Evolutionary conservation across 2,329 filamentous ascomycete species (phyloP), one percentile per base, ranked within the genome.

Genomic region (Elsinoe necatrix): DNA sequence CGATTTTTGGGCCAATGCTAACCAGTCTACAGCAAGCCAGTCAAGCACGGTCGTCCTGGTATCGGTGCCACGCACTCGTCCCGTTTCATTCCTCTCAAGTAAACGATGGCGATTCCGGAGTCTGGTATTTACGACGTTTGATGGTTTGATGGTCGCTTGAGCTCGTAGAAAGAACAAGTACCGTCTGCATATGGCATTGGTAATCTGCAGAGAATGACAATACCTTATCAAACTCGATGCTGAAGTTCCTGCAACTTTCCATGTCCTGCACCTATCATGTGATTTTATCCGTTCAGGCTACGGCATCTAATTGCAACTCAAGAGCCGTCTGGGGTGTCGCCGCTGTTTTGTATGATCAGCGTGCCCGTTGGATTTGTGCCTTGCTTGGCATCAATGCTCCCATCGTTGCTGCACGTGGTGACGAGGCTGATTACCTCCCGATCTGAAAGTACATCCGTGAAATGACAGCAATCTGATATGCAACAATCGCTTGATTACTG

Each of bases 31-130:
- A 95, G 90, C 89, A 91, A 91, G 82, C 93, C 93, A 73, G 93
- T 98, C 86, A 98, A 97, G 89, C 93, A 98, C 87, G 93, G 93
- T 85, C 84, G 93, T 79, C 93, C 93, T 73, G 93, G 93, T 97
- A 98, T 98, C 74, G 93, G 93, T 95, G 93, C 93, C 73, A 98
- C 93, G 70, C 91, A 98, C 88, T 97, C 92, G 82, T 98, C 93
- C 78, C 90, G 93, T 86, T 98, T 98, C 87, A 98, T 98, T 83
- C 93, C 93, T 78, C 87, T 98, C 78, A 98, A 98, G 84, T 97
- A 96, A 62, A 62, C 41, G 43, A 47, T 57, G 25, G 45, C 21
- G 48, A 50, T 31, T 48, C 27, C 18, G 54, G 54, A 35, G 29
- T 48, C 20, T 34, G 39, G 54, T 27, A 20, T 35, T 37, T 39